Percentiles rank a stretch among this genome's conserved stretches.
These are phyloP conservation scores for Oryza coarctata DNA, from an alignment of 176 grass and related monocot genomes.

Conservation along the genomic window DNA sequence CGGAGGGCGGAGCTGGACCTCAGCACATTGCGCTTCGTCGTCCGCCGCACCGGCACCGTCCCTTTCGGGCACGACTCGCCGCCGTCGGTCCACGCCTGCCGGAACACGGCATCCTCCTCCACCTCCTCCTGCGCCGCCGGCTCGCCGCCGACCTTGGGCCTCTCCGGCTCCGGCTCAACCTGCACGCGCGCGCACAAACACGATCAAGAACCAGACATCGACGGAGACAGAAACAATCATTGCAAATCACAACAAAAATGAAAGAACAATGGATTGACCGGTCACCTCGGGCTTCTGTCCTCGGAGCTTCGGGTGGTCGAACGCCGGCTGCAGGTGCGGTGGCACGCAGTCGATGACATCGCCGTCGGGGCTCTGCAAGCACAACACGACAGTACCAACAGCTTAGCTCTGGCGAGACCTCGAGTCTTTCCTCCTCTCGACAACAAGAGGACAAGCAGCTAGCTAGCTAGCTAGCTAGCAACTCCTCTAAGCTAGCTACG, in stretches of 20 bases:
- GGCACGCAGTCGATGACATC: constrained; percentile 81
- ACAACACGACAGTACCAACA: neutral
- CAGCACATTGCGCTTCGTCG: constrained; percentile 49
- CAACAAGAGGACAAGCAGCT: neutral
- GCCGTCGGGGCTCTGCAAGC: constrained; percentile 70
- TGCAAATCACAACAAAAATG: neutral
- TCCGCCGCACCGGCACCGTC: constrained; percentile 65
- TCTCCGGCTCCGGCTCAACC: constrained; percentile 54
- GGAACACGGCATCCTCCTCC: neutral
- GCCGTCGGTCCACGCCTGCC: constrained; percentile 65
- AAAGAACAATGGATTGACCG: neutral
- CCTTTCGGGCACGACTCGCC: constrained; percentile 56
- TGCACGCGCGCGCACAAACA: neutral
- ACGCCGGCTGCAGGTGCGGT: constrained; percentile 74
- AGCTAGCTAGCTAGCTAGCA: neutral
- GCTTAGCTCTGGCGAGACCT: neutral
- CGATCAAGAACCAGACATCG: neutral
- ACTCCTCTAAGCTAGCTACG: no score
- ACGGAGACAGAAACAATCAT: neutral
- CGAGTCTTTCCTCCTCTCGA: neutral
- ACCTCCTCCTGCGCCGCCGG: neutral
- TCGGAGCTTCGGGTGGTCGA: constrained; percentile 53
- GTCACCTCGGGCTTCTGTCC: constrained; percentile 64
- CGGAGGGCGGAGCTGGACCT: constrained; percentile 45
- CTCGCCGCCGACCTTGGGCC: neutral